A percentile compares a stretch with the other conserved stretches of the same genome.
phyloP scores from a whole-genome alignment of 2,329 filamentous ascomycete species.

The Talaromyces sp. region DNA sequence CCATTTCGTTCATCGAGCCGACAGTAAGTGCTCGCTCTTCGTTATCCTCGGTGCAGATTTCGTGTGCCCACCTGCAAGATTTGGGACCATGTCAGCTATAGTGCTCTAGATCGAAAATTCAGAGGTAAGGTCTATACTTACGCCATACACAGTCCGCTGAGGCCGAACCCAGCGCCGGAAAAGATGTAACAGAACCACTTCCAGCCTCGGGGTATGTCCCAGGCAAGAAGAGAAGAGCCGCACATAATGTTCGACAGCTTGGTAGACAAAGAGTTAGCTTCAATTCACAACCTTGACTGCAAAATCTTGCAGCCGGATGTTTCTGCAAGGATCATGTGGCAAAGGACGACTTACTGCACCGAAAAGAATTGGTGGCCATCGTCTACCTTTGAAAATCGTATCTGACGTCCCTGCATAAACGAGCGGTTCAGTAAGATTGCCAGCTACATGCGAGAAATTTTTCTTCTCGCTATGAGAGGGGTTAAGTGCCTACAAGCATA shows the following conservation, averaged over 20 bases:
- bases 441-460: too few species aligned
- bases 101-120: background rate
- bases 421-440: background rate
- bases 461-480: background rate
- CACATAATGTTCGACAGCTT: conserved; percentile 39
- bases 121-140: conserved; percentile 25
- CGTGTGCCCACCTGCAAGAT: conserved; percentile 45
- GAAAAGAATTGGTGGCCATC: conserved; percentile 62
- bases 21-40: conserved; percentile 64
- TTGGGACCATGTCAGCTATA: conserved; percentile 10
- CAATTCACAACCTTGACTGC: background rate
- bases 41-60: conserved; percentile 53
- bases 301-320: too few species aligned
- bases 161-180: conserved; percentile 43
- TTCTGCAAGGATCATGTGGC: conserved; percentile 35
- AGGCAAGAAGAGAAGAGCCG: conserved; percentile 44
- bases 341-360: conserved; percentile 45
- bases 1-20: conserved; percentile 63
- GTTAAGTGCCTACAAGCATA: conserved; percentile 48
- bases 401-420: conserved; percentile 52
- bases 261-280: background rate
- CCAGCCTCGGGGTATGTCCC: conserved; percentile 50
- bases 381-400: conserved; percentile 51
- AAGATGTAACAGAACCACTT: conserved; percentile 62
- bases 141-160: conserved; percentile 49